Percentiles rank a stretch among this genome's conserved stretches.
phyloP scores from a whole-genome alignment of 176 grass and related monocot species.

The Carex scoparia region DNA sequence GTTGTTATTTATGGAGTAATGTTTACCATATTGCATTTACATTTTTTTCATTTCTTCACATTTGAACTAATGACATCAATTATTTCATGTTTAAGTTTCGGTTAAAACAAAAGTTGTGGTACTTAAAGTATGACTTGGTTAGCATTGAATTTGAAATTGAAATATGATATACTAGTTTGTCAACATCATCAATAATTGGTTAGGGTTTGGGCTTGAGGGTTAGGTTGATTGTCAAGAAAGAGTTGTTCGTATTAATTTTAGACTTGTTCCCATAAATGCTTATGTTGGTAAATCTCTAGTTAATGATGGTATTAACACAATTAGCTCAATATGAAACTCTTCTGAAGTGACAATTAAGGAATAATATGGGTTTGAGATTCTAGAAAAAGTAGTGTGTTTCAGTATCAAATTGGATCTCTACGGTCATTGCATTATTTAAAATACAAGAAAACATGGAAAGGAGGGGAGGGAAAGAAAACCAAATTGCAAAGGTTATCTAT shows the following conservation, averaged over 20 bases:
- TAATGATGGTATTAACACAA: not conserved
- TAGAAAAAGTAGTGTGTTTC: not conserved
- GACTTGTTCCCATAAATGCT: no score
- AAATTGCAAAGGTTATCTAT: not conserved
- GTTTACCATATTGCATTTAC: no score
- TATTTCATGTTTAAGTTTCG: not conserved
- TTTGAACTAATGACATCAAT: no score
- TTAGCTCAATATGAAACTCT: not conserved
- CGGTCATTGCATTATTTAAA: not conserved
- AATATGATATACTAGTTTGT: not conserved
- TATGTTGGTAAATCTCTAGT: not conserved
- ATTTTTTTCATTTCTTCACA: no score
- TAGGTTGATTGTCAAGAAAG: not conserved
- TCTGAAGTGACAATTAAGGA: not conserved
- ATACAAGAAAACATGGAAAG: not conserved
- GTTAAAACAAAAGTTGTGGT: not conserved
- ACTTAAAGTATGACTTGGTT: not conserved
- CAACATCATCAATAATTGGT: not conserved
- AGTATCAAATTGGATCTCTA: not conserved
- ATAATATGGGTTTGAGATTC: not conserved
- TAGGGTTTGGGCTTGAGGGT: not conserved
- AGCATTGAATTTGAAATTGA: not conserved
- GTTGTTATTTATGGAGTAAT: not conserved
- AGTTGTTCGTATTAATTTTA: not conserved
- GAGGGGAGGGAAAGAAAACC: not conserved